Conservation (phyloP, 306 rosid genomes). For the Cercis canadensis region DNA sequence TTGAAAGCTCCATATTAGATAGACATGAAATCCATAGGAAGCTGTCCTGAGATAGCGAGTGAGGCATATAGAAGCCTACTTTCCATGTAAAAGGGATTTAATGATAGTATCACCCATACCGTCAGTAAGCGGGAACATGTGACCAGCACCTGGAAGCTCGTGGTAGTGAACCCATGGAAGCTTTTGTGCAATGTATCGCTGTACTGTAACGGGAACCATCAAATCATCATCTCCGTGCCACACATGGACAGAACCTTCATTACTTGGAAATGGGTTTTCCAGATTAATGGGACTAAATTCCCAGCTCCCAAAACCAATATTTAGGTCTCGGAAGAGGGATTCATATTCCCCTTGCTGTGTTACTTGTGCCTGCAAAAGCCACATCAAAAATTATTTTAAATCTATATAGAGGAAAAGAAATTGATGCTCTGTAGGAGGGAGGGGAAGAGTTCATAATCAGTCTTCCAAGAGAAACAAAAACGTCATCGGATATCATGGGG, state of each 20-base stretch:
- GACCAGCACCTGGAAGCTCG: constrained; percentile 80
- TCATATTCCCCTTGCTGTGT: constrained; percentile 81
- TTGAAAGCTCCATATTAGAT: constrained; percentile 15
- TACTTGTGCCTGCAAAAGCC: constrained; percentile 54
- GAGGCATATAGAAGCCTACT: constrained; percentile 37
- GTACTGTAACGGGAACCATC: constrained; percentile 60
- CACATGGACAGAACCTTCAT: constrained; percentile 75
- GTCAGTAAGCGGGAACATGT: constrained; percentile 56
- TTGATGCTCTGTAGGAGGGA: too few relatives aligned
- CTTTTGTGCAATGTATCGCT: constrained; percentile 61
- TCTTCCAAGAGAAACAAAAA: too few relatives aligned
- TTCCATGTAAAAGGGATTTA: constrained; percentile 51
- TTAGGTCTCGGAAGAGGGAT: constrained; percentile 63
- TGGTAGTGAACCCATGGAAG: constrained; percentile 91
- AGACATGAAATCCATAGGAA: constrained; percentile 31
- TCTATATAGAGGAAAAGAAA: neutral
- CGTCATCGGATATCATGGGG: too few relatives aligned
- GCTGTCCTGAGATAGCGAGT: constrained; percentile 29
- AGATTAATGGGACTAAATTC: constrained; percentile 76
- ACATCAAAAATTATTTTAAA: constrained; percentile 12
- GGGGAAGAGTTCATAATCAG: too few relatives aligned
- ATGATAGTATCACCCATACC: constrained; percentile 59
- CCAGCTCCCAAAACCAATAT: constrained; percentile 77
- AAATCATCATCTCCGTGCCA: constrained; percentile 91
- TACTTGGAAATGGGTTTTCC: constrained; percentile 75